Percentiles rank a stretch among this genome's conserved stretches.
Evolutionary conservation across 345 rosid species (phyloP).

Genomic region (Pelargonium nanum): DNA sequence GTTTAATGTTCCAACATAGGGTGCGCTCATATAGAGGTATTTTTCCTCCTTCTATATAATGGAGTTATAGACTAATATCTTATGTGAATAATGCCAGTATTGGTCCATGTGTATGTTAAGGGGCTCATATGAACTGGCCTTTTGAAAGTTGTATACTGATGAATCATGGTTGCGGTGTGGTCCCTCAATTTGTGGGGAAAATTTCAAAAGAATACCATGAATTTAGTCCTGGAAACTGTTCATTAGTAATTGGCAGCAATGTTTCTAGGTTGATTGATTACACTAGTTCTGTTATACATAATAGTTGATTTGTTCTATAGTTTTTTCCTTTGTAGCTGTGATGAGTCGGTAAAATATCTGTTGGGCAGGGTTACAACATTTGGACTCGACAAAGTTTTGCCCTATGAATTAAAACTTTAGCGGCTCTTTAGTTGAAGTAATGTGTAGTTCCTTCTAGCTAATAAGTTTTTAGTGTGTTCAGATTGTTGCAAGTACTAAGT

Average conservation of each 20-base stretch:
- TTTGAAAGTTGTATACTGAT: neutral
- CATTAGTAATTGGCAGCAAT: neutral
- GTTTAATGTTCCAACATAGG: constrained; percentile 85
- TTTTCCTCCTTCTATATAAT: too few species aligned
- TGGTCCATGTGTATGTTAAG: neutral
- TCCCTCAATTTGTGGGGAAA: too few species aligned
- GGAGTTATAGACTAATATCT: neutral
- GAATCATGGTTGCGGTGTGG: too few species aligned
- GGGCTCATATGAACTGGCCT: neutral
- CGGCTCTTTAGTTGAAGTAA: neutral
- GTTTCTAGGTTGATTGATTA: neutral
- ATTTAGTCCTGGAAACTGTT: neutral
- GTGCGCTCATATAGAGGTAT: constrained; percentile 87
- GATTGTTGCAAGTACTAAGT: neutral
- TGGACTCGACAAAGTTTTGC: neutral
- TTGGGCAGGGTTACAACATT: too few species aligned
- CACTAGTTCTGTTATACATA: too few species aligned
- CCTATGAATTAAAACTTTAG: neutral
- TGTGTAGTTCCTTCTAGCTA: neutral
- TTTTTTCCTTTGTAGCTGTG: neutral
- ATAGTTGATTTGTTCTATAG: neutral
- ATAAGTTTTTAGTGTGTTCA: neutral
- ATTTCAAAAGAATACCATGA: too few species aligned
- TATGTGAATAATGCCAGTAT: neutral
- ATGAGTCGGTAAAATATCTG: too few species aligned